These are phyloP conservation scores for Globisporangium recalcitrans DNA, from an alignment of 352 stramenopile species.

Conservation along the genomic window DNA sequence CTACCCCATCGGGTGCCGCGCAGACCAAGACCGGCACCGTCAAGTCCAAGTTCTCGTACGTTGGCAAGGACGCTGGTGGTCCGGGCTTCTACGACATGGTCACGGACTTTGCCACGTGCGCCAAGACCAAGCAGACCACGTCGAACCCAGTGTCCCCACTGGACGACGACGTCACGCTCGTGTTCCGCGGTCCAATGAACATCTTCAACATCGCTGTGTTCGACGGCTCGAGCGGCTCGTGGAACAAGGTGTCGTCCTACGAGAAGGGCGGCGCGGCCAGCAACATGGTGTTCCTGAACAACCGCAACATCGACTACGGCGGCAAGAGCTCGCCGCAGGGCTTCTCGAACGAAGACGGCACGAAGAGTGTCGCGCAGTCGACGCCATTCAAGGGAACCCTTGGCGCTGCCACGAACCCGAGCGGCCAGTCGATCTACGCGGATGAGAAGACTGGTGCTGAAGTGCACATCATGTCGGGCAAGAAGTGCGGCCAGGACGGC, in stretches of 20 bases:
- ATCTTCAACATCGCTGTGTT: slow-evolving; percentile 76
- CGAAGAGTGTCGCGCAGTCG: slow-evolving; percentile 29
- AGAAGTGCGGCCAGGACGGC: slow-evolving; percentile 43
- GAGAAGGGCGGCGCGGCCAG: slow-evolving; percentile 34
- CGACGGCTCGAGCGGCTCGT: slow-evolving; percentile 41
- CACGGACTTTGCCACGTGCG: slow-evolving; percentile 54
- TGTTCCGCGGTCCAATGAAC: slow-evolving; percentile 61
- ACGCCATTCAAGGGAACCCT: slow-evolving; percentile 49
- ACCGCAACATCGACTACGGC: slow-evolving; percentile 71
- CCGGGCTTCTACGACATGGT: slow-evolving; percentile 63
- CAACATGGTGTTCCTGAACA: slow-evolving; percentile 85
- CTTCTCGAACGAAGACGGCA: slow-evolving; percentile 52
- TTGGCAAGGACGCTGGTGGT: slow-evolving; percentile 42
- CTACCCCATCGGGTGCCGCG: slow-evolving; percentile 8
- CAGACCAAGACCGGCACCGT: slow-evolving; percentile 36
- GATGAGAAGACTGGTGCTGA: slow-evolving; percentile 63
- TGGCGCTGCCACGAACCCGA: slow-evolving; percentile 39
- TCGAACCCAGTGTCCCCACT: slow-evolving; percentile 49
- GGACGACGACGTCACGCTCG: slow-evolving; percentile 56
- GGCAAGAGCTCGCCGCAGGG: slow-evolving; percentile 51
- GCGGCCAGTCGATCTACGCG: slow-evolving; percentile 35
- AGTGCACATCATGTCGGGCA: slow-evolving; percentile 70
- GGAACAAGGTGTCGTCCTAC: slow-evolving; percentile 64
- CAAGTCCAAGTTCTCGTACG: slow-evolving; percentile 48
- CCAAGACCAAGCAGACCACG: slow-evolving; percentile 37